Evolutionary conservation across 1,139 yeast species (phyloP).

Genomic region (Petasospora fabianii): DNA sequence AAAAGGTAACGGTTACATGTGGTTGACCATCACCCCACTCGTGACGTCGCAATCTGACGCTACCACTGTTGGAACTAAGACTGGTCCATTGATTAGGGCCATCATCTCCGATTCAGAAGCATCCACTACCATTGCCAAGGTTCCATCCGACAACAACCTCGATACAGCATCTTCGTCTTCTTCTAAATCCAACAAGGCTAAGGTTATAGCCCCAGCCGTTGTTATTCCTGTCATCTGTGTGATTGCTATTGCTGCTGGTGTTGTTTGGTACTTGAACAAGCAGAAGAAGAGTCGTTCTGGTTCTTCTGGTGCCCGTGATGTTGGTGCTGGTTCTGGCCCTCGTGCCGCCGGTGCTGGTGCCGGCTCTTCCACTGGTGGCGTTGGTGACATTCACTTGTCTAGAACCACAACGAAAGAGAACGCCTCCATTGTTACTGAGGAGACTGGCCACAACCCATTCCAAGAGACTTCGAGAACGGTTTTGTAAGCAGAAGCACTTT

Average conservation of each 20-base stretch:
- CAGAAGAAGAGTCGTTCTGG: constrained; percentile 14
- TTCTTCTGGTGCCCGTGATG: background rate
- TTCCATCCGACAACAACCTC: constrained; percentile 37
- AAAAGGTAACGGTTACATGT: constrained; percentile 33
- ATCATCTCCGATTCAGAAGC: constrained; percentile 31
- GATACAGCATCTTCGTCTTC: constrained; percentile 20
- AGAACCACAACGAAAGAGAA: constrained; percentile 15
- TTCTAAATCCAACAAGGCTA: constrained; percentile 19
- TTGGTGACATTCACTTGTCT: constrained; percentile 17
- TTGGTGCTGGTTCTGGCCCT: constrained; percentile 7
- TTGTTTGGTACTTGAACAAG: constrained; percentile 22
- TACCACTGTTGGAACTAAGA: constrained; percentile 33
- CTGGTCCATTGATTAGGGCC: constrained; percentile 38
- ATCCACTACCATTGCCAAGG: constrained; percentile 29
- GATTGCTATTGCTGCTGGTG: constrained; percentile 21
- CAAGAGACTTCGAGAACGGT: constrained; percentile 18
- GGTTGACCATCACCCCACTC: constrained; percentile 36
- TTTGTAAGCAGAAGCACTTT: constrained; percentile 10
- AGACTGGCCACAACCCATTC: constrained; percentile 18
- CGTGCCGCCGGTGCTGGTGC: constrained; percentile 2
- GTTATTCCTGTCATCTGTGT: constrained; percentile 38
- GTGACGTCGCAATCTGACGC: constrained; percentile 32
- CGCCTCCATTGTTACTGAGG: constrained; percentile 14
- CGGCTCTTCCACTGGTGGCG: background rate
- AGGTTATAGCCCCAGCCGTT: constrained; percentile 38